Percentiles rank a stretch among this genome's conserved stretches.
phyloP scores from a whole-genome alignment of 805 yeast genomes.

The Candida argentea region DNA sequence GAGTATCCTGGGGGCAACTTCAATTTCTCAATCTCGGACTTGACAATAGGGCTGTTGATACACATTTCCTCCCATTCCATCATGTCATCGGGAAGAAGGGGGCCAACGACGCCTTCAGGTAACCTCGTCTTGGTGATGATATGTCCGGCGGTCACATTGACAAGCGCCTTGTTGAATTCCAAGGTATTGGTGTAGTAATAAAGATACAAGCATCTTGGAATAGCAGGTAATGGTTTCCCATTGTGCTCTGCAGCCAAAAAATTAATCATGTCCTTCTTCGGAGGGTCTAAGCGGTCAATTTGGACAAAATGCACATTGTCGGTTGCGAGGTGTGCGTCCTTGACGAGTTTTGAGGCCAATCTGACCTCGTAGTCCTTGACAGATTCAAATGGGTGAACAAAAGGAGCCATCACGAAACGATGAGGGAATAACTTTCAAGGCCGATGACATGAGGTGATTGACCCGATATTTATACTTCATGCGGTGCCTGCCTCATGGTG shows the following conservation, averaged over 20 bases:
- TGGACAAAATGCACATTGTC: conserved; percentile 54
- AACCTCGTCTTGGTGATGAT: conserved; percentile 45
- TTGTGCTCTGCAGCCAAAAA: conserved; percentile 57
- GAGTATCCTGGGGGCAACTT: conserved; percentile 46
- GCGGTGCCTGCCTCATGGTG: background rate
- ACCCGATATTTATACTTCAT: background rate
- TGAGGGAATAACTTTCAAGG: background rate
- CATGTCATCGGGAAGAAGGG: conserved; percentile 59
- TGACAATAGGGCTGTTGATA: conserved; percentile 43
- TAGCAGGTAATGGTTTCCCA: conserved; percentile 39
- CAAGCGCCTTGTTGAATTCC: conserved; percentile 60
- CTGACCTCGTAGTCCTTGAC: conserved; percentile 49
- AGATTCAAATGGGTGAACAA: conserved; percentile 47
- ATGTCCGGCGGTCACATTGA: conserved; percentile 54
- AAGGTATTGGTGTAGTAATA: conserved; percentile 47
- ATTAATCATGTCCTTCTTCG: conserved; percentile 59
- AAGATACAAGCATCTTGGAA: conserved; percentile 59
- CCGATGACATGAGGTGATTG: conserved; percentile 1
- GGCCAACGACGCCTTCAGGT: conserved; percentile 60
- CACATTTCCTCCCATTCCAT: conserved; percentile 42
- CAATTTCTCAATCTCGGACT: conserved; percentile 58
- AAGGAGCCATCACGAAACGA: conserved; percentile 4
- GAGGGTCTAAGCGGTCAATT: conserved; percentile 67
- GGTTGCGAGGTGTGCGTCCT: conserved; percentile 42
- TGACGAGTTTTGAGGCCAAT: conserved; percentile 48